A percentile compares a stretch with the other conserved stretches of the same genome.
These are phyloP conservation scores for Lenwebbia sp. DNA, from an alignment of 345 rosid species.

Conservation along the genomic window DNA sequence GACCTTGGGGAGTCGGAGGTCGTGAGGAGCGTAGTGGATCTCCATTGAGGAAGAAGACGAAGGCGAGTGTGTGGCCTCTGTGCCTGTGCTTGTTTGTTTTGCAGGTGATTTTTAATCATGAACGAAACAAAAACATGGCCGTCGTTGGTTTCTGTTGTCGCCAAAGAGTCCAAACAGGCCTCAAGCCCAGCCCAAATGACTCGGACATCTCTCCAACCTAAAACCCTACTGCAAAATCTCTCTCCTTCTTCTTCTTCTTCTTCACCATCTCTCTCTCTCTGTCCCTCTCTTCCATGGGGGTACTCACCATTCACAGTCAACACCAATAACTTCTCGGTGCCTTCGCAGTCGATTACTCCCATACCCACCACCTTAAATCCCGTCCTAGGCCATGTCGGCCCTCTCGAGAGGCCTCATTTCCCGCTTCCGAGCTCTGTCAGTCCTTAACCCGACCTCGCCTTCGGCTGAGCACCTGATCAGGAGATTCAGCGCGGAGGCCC, in stretches of 20 bases:
- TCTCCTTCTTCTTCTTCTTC: neutral
- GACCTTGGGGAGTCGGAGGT: slow-evolving; percentile 4
- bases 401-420: slow-evolving; percentile 61
- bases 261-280: neutral
- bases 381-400: slow-evolving; percentile 33
- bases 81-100: neutral
- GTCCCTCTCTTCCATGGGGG: neutral
- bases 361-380: neutral
- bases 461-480: slow-evolving; percentile 11
- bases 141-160: neutral
- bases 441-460: slow-evolving; percentile 3
- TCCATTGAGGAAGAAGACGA: slow-evolving; percentile 1
- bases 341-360: neutral
- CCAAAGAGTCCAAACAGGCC: neutral
- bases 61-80: neutral
- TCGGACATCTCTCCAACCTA: neutral
- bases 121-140: neutral
- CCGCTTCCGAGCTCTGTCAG: slow-evolving; percentile 34
- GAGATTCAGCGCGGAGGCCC: slow-evolving; percentile 22
- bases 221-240: neutral
- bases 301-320: neutral
- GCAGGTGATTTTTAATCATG: neutral
- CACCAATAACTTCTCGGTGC: neutral
- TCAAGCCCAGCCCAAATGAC: neutral
- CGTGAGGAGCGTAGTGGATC: slow-evolving; percentile 1